Base-by-base conservation (phyloP, 2,329 filamentous ascomycete species). In the Pyrenophora graminea region DNA sequence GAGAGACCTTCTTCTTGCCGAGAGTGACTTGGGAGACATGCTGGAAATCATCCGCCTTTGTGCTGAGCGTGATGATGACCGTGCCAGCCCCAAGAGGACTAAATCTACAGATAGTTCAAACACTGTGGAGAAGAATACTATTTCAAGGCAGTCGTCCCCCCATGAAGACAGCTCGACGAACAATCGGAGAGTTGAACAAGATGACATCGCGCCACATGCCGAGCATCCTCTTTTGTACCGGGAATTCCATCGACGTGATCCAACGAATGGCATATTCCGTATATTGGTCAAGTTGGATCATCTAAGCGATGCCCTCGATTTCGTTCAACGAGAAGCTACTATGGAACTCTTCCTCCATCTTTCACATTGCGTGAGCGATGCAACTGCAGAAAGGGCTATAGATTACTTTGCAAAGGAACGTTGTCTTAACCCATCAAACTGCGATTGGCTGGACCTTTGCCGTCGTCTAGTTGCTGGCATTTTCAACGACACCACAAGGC, bases 341-440 rank as follows among this genome's bases (percentile, higher is more conserved):
- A 82, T 91, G 70, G 75, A 80, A 17, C 87, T 91, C 61, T 85
- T 91, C 55, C 78, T 83, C 25, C 77, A 80, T 19, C 80, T 89
- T 13, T 82, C 86, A 47, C 74, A 77, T 13, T 79, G 84, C 31
- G 78, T 91, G 7, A 85, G 85, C 5, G 85, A 91, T 64, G 81
- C 82, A 3, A 82, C 84, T 7, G 85, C 82, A 1, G 81, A 80
- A 39, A 76, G 87, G 9, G 81, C 90, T 19, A 79, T 91, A 37
- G 81, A 84, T 38, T 85, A 89, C 66, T 88, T 87, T 57, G 80
- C 82, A 48, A 83, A 89, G 45, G 87, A 88, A 57, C 80, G 86
- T 39, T 86, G 84, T 62, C 88, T 89, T 61, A 87, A 86, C 38
- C 88, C 88, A 2, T 89, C 88, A 0, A 86, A 90, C 60, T 72